phyloP scores from a whole-genome alignment of 1,284 basidiomycete genomes.

The Phlebopus sp. region DNA sequence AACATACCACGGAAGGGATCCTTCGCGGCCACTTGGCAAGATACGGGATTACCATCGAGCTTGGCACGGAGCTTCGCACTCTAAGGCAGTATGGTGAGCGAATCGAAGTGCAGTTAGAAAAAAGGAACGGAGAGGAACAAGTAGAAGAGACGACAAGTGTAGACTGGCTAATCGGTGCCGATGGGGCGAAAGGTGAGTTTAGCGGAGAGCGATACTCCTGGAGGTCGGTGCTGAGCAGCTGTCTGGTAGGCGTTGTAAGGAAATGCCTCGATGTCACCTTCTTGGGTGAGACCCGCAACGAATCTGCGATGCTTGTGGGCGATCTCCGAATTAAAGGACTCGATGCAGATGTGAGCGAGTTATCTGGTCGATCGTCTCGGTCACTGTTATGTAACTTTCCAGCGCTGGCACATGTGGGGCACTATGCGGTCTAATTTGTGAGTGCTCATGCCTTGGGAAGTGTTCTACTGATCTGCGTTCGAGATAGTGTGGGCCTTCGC shows the following conservation, averaged over 20 bases:
- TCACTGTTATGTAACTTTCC: not conserved
- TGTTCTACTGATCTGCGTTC: not conserved
- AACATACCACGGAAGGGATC: conserved; percentile 37
- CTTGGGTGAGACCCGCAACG: conserved; percentile 9
- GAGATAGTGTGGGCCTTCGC: conserved; percentile 2
- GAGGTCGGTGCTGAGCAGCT: not conserved
- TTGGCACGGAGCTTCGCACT: conserved; percentile 36
- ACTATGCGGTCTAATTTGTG: conserved; percentile 2
- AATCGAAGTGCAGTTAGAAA: conserved; percentile 34
- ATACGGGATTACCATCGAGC: conserved; percentile 35
- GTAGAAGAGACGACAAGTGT: conserved; percentile 27
- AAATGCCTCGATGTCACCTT: conserved; percentile 7
- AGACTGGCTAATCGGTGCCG: conserved; percentile 40
- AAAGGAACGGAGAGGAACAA: conserved; percentile 15
- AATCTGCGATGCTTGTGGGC: conserved; percentile 7
- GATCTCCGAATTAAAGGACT: conserved; percentile 12
- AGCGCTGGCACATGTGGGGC: conserved; percentile 22
- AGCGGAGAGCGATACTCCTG: too few relatives aligned
- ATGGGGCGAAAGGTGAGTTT: conserved; percentile 32
- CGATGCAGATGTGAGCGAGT: conserved; percentile 6
- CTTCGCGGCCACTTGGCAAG: conserved; percentile 32
- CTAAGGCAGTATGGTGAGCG: conserved; percentile 33
- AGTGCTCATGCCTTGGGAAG: not conserved
- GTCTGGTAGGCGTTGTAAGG: conserved; percentile 4
- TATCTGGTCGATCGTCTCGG: not conserved